Percentiles rank a stretch among this genome's conserved stretches.
These are phyloP conservation scores for Mortierella sp. DNA, from an alignment of 371 early-diverging fungal genomes.

Conservation along the genomic window DNA sequence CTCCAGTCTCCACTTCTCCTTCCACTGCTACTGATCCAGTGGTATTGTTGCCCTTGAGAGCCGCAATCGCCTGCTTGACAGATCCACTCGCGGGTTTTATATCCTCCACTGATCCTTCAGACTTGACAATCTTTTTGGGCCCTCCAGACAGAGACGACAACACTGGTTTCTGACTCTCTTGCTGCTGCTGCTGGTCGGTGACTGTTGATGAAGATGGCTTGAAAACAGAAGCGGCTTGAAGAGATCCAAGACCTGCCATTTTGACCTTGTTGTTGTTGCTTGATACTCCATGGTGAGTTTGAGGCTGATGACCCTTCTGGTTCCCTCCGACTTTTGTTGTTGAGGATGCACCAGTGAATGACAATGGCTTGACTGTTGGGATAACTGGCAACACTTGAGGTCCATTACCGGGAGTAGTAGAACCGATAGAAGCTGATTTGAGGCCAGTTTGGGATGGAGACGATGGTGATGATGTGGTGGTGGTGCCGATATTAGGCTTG, in stretches of 20 bases:
- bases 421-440: neutral
- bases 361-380: conserved; percentile 31
- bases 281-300: neutral
- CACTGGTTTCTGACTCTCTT: neutral
- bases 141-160: neutral
- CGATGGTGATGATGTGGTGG: neutral
- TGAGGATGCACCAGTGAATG: conserved; percentile 13
- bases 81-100: conserved; percentile 43
- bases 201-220: neutral
- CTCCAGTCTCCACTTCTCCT: neutral
- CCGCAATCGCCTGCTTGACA: conserved; percentile 46
- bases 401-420: neutral
- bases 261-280: conserved; percentile 21
- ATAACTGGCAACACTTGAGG: conserved; percentile 23
- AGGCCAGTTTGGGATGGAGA: neutral
- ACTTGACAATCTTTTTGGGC: neutral
- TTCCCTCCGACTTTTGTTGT: neutral
- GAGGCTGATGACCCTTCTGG: neutral
- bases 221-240: conserved; percentile 17
- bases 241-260: conserved; percentile 31
- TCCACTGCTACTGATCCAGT: neutral
- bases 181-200: neutral
- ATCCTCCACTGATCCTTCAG: conserved; percentile 16
- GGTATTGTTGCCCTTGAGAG: conserved; percentile 17
- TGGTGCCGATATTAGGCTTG: neutral